phyloP scores from a whole-genome alignment of 192 early-diverging fungal genomes.

The Rhizophagus sp. region DNA sequence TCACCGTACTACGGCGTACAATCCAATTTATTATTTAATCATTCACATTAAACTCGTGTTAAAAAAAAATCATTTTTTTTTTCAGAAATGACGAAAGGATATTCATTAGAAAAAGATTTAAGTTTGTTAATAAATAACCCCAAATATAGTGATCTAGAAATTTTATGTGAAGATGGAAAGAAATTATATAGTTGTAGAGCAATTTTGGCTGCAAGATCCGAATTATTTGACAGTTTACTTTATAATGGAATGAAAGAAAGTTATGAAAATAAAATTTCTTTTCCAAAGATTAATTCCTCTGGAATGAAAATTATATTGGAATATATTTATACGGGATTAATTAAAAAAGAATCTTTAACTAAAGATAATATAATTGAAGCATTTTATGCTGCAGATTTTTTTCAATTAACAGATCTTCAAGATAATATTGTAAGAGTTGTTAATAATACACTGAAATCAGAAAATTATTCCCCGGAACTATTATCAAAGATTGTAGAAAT shows the following conservation, averaged over 20 bases:
- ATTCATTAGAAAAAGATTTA: background rate
- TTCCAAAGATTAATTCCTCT: slow-evolving; percentile 13
- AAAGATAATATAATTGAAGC: slow-evolving; percentile 15
- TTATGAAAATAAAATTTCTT: background rate
- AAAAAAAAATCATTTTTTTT: too few species aligned
- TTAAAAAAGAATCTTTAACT: slow-evolving; percentile 12
- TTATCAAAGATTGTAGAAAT: background rate
- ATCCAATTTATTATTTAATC: too few species aligned
- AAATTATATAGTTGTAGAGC: background rate
- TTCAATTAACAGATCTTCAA: slow-evolving; percentile 7
- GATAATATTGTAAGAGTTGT: background rate
- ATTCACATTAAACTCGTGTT: too few species aligned
- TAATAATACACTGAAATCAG: background rate
- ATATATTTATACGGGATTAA: slow-evolving; percentile 1
- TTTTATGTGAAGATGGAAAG: slow-evolving; percentile 7
- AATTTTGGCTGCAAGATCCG: slow-evolving; percentile 19
- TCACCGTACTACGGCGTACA: too few species aligned
- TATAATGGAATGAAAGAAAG: slow-evolving; percentile 21
- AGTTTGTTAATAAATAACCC: background rate
- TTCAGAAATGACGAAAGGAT: background rate
- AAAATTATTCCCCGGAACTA: background rate
- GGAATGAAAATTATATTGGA: slow-evolving; percentile 25
- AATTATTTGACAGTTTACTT: slow-evolving; percentile 16
- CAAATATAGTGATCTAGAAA: slow-evolving; percentile 11
- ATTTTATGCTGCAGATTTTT: slow-evolving; percentile 27